These are phyloP conservation scores for Osmanthus fragrans DNA, from an alignment of 257 asterid genomes.

Conservation along the genomic window DNA sequence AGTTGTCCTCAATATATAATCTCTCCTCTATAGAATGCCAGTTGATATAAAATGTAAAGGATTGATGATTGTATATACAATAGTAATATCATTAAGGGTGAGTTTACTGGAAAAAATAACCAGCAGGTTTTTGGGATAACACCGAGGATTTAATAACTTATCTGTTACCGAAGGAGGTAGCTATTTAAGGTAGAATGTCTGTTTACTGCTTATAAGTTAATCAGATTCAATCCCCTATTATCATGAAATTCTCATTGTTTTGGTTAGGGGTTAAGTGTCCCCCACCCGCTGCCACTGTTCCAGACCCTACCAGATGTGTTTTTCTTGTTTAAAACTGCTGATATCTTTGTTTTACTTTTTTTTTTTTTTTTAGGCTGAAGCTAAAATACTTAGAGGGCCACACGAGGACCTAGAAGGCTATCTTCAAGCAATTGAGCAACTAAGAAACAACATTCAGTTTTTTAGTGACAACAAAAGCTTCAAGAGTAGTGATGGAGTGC, in stretches of 20 bases:
- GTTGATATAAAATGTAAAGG: background rate
- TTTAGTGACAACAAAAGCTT: slow-evolving; percentile 91
- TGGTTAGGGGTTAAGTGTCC: background rate
- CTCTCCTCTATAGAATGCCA: background rate
- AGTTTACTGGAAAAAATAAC: background rate
- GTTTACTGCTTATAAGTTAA: background rate
- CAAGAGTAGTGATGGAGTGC: slow-evolving; percentile 96
- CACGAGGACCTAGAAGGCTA: slow-evolving; percentile 96
- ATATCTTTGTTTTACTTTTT: slow-evolving; percentile 16
- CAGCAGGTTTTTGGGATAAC: background rate
- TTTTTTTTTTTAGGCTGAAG: slow-evolving; percentile 75
- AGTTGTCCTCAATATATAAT: background rate
- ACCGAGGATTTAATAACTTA: background rate
- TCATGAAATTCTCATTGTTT: background rate
- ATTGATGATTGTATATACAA: background rate
- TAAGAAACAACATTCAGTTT: slow-evolving; percentile 75
- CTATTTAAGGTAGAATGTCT: background rate
- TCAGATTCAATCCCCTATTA: background rate
- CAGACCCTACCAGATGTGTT: slow-evolving; percentile 1
- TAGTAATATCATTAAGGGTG: background rate
- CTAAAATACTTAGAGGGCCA: slow-evolving; percentile 94
- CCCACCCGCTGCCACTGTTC: background rate
- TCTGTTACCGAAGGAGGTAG: background rate
- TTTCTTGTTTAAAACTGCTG: slow-evolving; percentile 11
- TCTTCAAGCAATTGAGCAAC: slow-evolving; percentile 91